A percentile compares a stretch with the other conserved stretches of the same genome.
These are phyloP conservation scores for Lactifluus volemus DNA, from an alignment of 768 basidiomycete species.

Conservation along the genomic window DNA sequence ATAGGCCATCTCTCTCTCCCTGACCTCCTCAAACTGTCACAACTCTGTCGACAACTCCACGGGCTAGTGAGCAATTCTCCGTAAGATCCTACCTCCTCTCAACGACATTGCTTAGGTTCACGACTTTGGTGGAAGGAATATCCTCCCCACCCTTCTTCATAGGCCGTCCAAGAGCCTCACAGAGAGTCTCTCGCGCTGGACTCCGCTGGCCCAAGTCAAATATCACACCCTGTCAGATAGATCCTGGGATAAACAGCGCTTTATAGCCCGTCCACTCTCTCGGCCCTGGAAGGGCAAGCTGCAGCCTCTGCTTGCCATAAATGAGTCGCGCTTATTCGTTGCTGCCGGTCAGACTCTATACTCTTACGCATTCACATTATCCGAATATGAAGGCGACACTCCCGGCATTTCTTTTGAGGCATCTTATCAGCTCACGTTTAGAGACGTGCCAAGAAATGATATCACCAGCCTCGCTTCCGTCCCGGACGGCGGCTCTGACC, in stretches of 20 bases:
- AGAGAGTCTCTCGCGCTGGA: constrained; percentile 11
- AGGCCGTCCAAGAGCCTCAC: constrained; percentile 13
- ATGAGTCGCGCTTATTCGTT: constrained; percentile 22
- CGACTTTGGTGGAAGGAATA: constrained; percentile 11
- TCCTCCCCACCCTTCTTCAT: constrained; percentile 8
- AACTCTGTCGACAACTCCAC: constrained; percentile 5
- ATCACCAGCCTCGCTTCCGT: constrained; percentile 49
- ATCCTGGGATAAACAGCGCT: constrained; percentile 18
- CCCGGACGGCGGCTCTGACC: constrained; percentile 36
- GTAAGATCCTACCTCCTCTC: not conserved
- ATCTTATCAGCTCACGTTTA: constrained; percentile 31
- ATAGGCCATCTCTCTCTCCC: constrained; percentile 12
- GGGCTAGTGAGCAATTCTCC: constrained; percentile 6
- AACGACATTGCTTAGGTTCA: constrained; percentile 5
- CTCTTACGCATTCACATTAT: constrained; percentile 20
- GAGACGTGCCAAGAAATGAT: constrained; percentile 31
- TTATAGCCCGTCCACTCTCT: constrained; percentile 21
- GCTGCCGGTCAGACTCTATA: constrained; percentile 23
- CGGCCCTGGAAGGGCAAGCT: constrained; percentile 23
- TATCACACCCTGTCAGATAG: constrained; percentile 20
- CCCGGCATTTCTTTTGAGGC: constrained; percentile 44
- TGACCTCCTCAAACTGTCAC: constrained; percentile 13
- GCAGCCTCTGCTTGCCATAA: constrained; percentile 22
- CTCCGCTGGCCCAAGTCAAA: constrained; percentile 15
- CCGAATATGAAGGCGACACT: constrained; percentile 22